Percentiles rank a stretch among this genome's conserved stretches.
Evolutionary conservation across 2,329 filamentous ascomycete genomes (phyloP).

Genomic region (Fusarium camptoceras): DNA sequence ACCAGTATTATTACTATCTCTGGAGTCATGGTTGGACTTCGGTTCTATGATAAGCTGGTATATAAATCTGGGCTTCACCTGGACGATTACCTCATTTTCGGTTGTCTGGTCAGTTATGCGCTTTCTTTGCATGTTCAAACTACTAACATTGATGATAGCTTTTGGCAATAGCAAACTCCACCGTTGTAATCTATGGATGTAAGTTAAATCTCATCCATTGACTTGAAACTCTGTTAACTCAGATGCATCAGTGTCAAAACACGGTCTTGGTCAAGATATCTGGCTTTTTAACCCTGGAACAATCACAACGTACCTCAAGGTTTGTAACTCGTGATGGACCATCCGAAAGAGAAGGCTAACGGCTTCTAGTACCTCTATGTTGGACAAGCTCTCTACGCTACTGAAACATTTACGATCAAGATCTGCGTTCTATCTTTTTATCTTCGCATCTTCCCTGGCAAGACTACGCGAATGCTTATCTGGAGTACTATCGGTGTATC

Average conservation of each 20-base stretch:
- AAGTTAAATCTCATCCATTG: not conserved
- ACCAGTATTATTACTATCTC: not conserved
- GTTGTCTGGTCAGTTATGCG: not conserved
- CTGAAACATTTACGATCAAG: slow-evolving; percentile 6
- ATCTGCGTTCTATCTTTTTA: slow-evolving; percentile 17
- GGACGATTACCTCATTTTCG: not conserved
- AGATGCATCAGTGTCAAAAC: not conserved
- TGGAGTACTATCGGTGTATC: slow-evolving; percentile 10
- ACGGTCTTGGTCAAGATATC: slow-evolving; percentile 14
- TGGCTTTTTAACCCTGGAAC: slow-evolving; percentile 2
- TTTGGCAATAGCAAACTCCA: not conserved
- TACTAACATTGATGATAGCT: not conserved
- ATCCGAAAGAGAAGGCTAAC: not conserved
- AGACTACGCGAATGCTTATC: not conserved
- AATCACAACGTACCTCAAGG: slow-evolving; percentile 1
- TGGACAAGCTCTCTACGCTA: slow-evolving; percentile 13
- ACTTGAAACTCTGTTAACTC: not conserved
- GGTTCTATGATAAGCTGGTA: not conserved
- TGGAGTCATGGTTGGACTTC: not conserved
- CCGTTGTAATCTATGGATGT: not conserved
- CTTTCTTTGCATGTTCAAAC: not conserved
- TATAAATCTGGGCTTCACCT: not conserved
- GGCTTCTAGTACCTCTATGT: not conserved
- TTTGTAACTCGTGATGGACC: not conserved
- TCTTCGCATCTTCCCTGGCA: slow-evolving; percentile 23